phyloP scores from a whole-genome alignment of 768 basidiomycete genomes.

The Phylloporus sp. region DNA sequence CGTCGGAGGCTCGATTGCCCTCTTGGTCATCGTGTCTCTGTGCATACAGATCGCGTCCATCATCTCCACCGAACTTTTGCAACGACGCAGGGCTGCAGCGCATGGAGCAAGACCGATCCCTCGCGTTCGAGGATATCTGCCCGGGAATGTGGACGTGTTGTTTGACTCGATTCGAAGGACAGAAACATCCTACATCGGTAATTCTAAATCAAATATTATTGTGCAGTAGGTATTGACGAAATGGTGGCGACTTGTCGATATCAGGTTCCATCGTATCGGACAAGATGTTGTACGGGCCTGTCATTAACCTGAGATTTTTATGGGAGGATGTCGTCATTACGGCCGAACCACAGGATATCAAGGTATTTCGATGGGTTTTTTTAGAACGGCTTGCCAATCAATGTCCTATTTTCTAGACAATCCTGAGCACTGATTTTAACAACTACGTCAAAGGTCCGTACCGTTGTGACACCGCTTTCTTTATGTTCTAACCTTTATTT shows the following conservation, averaged over 20 bases:
- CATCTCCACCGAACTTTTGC: constrained; percentile 2
- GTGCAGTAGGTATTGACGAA: not conserved
- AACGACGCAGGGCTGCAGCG: constrained; percentile 17
- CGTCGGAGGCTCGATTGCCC: not conserved
- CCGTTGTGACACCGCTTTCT: not conserved
- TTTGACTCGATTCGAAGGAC: constrained; percentile 12
- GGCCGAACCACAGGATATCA: constrained; percentile 45
- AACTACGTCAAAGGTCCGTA: constrained; percentile 41
- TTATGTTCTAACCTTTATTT: not conserved
- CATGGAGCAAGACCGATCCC: constrained; percentile 31
- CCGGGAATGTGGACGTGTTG: constrained; percentile 36
- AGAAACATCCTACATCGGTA: constrained; percentile 37
- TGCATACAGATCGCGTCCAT: not conserved
- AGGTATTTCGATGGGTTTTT: constrained; percentile 18
- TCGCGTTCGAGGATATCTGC: constrained; percentile 26
- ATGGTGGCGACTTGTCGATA: not conserved
- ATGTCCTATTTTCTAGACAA: constrained; percentile 22
- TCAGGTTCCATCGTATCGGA: constrained; percentile 27
- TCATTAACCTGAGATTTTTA: constrained; percentile 42
- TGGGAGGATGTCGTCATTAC: constrained; percentile 52
- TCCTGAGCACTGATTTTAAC: constrained; percentile 42
- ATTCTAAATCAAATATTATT: not conserved
- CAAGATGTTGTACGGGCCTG: constrained; percentile 23
- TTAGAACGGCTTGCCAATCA: not conserved
- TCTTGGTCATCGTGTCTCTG: constrained; percentile 7